These are phyloP conservation scores for Tuber aestivum DNA, from an alignment of 495 filamentous ascomycete species.

Conservation along the genomic window DNA sequence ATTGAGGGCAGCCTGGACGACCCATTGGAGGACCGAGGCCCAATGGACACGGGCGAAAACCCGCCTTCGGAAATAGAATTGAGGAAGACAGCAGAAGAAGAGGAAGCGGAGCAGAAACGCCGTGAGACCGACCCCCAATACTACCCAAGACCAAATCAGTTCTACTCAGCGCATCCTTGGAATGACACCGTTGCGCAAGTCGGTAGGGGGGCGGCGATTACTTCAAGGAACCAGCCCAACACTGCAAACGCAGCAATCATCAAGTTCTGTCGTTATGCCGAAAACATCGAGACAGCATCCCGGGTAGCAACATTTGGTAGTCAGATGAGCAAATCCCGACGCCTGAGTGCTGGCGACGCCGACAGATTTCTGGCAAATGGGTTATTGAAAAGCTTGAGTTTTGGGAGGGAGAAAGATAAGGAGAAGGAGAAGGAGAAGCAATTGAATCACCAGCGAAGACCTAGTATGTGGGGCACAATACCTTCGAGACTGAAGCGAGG, in stretches of 20 bases:
- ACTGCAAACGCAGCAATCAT: conserved; percentile 38
- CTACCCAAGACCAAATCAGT: conserved; percentile 29
- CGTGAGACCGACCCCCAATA: conserved; percentile 33
- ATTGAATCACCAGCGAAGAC: conserved; percentile 19
- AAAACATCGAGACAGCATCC: conserved; percentile 41
- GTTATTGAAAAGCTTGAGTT: conserved; percentile 34
- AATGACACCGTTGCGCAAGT: conserved; percentile 24
- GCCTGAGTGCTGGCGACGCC: conserved; percentile 27
- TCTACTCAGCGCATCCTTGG: conserved; percentile 40
- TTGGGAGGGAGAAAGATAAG: conserved; percentile 38
- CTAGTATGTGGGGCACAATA: conserved; percentile 33
- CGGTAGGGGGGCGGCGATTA: conserved; percentile 15
- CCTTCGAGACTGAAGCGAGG: conserved; percentile 35
- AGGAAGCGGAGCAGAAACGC: conserved; percentile 29
- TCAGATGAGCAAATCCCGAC: conserved; percentile 27
- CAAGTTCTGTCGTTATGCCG: conserved; percentile 25
- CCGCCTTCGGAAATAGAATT: conserved; percentile 22
- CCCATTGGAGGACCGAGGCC: conserved; percentile 10
- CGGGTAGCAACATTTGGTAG: conserved; percentile 42
- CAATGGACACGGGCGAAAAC: conserved; percentile 24
- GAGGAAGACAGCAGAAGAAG: conserved; percentile 19
- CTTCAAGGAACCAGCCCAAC: conserved; percentile 30
- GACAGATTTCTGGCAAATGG: conserved; percentile 25
- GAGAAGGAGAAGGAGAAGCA: conserved; percentile 20
- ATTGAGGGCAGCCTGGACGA: conserved; percentile 36